Percentiles rank a stretch among this genome's conserved stretches.
Evolutionary conservation across 305 asterid genomes (phyloP).

Genomic region (Fraxinus albicans): DNA sequence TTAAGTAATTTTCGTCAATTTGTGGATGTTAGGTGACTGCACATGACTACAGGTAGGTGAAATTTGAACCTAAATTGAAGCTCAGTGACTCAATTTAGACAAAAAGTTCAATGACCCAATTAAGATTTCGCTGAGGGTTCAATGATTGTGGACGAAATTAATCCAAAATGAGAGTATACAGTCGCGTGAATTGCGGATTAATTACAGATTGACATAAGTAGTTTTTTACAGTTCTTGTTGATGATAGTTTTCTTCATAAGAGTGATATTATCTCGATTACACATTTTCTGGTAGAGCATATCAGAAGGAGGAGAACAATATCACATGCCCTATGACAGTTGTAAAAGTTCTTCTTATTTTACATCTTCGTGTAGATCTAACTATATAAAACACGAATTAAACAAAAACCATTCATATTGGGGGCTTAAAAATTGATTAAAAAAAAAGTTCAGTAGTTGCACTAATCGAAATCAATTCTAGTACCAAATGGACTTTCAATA

Average conservation of each 20-base stretch:
- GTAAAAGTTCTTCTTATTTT: not conserved
- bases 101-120: not conserved
- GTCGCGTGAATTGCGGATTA: not conserved
- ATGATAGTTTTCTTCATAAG: not conserved
- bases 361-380: not conserved
- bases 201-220: not conserved
- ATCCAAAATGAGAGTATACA: not conserved
- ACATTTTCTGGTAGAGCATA: not conserved
- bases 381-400: not conserved
- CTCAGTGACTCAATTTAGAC: not conserved
- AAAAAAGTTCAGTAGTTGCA: not conserved
- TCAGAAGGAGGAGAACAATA: too few relatives aligned
- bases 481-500: not conserved
- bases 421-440: not conserved
- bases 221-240: too few relatives aligned
- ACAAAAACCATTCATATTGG: not conserved
- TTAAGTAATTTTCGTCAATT: not conserved
- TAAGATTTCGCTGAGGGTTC: not conserved
- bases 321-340: not conserved
- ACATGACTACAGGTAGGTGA: not conserved
- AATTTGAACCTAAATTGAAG: not conserved
- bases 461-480: not conserved
- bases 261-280: not conserved
- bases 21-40: not conserved
- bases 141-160: not conserved